These are phyloP conservation scores for Lichtheimia corymbifera DNA, from an alignment of 371 early-diverging fungal genomes.

Conservation along the genomic window DNA sequence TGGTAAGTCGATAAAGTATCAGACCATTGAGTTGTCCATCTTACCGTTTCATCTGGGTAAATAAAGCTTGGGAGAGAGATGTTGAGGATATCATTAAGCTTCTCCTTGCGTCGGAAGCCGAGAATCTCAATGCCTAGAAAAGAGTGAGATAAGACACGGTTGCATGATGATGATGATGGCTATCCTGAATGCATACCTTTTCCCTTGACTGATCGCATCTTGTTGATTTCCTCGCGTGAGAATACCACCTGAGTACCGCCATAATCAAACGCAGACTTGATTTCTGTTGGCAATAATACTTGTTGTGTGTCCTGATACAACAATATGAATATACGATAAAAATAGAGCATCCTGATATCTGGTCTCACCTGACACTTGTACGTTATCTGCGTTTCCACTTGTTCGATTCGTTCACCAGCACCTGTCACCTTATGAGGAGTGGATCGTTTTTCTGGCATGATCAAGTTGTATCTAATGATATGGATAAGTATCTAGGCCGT, in stretches of 20 bases:
- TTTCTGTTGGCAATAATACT: constrained; percentile 50
- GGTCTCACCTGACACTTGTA: constrained; percentile 52
- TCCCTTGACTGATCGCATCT: constrained; percentile 35
- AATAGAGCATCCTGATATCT: too few relatives aligned
- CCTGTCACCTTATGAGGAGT: constrained; percentile 47
- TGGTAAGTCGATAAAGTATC: not conserved
- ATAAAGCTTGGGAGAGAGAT: constrained; percentile 67
- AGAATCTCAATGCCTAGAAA: constrained; percentile 58
- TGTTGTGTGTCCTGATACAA: constrained; percentile 50
- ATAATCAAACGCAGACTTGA: constrained; percentile 56
- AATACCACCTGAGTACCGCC: constrained; percentile 65
- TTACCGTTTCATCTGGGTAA: constrained; percentile 74
- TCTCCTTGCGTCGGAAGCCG: constrained; percentile 60
- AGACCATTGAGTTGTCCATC: not conserved
- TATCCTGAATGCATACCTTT: too few relatives aligned
- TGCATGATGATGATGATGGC: not conserved
- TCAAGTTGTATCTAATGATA: constrained; percentile 42
- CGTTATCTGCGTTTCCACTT: constrained; percentile 55
- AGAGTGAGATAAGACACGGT: not conserved
- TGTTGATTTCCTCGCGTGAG: constrained; percentile 55
- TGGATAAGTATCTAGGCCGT: not conserved
- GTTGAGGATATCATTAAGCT: constrained; percentile 53
- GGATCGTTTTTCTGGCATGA: constrained; percentile 50
- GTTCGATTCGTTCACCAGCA: constrained; percentile 50
- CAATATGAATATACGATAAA: not conserved